Evolutionary conservation across 2,329 filamentous ascomycete genomes (phyloP), one percentile per base, ranked within the genome.

Genomic region (Neofusicoccum parvum): DNA sequence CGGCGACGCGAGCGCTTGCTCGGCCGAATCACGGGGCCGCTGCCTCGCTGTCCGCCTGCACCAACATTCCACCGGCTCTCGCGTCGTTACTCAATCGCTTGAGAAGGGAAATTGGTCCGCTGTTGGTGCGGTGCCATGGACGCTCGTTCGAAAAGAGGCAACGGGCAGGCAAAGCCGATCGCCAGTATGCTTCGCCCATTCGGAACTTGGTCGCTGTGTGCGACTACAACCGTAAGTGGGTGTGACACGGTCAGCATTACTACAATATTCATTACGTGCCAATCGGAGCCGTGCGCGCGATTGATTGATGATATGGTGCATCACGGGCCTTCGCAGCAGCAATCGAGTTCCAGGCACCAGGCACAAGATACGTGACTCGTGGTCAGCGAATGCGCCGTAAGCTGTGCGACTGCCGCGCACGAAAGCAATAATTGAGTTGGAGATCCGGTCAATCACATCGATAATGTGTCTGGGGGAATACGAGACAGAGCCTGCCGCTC

Each of bases 211-310:
- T 59, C 23, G 27, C 27, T 23, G 43, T 60, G 56, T 60, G 56
- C 56, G 56, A 60, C 56, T 60, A 60, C 56, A 60, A 60, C 43
- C 41, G 12, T 49, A 46, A 36, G 43, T 45, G 56, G 12, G 54
- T 27, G 54, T 41, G 43, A 60, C 53, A 58, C 56, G n/a, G 43
- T 60, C 56, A 60, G 56, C 56, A 60, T 60, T 48, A 36, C 56
- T 60, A 60, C 41, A 37, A 45, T 32, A 34, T 48, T 15, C 56
- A 45, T 37, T 48, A 20, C n/a, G n/a, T 49, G 56, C 56, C 56
- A 60, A 60, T 48, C 56, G 56, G 56, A 48, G 43, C 37, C n/a
- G 56, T 7, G 56, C 27, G 27, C 56, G 43, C 56, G 43, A 60
- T 43, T 46, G 56, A 20, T 48, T 36, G 56, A 60, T 60, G 56